Evolutionary conservation across 176 grass and related monocot genomes (phyloP), one percentile per base, ranked within the genome.

Genomic region (Oryza coarctata): DNA sequence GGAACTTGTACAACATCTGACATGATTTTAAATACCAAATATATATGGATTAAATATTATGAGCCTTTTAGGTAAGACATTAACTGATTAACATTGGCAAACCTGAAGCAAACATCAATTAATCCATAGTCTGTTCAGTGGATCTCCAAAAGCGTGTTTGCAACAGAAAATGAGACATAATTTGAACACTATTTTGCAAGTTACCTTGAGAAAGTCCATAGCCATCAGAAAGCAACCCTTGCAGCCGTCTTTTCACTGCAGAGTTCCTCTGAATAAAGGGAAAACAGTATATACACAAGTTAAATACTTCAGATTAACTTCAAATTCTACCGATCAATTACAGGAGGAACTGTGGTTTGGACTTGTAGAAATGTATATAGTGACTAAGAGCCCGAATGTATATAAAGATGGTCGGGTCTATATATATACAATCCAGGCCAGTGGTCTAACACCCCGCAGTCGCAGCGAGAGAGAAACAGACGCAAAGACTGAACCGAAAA

Each of bases 211-310:
- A 77, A 74, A 77, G 13, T 77, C 23, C 78, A 60, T 71, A 4
- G 33, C 10, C 65, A 82, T 86, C 84, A 11, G 65, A 73, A 58
- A 65, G 33, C 5, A 55, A 33, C n/a, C 72, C 57, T 65, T 89
- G 82, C 33, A 85, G 82, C 68, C 85, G 85, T 40, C 82, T 77
- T 82, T 89, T 85, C 82, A 85, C 12, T 33, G 71, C 77, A 28
- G 55, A 43, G 28, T 55, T 77, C 68, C 87, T 89, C 87, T 89
- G n/a, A 82, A 82, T 34, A 85, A 28, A 73, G 64, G 14, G 18
- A 65, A 71, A 81, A 76, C 13, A 50, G 32, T 76, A 30, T 5
- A 27, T 33, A 33, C 55, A 65, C n/a, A 71, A 10, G 20, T 6
- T 32, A 63, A 52, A n/a, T 20, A 65, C 31, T 76, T 28, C 12